phyloP scores from a whole-genome alignment of 1,139 yeast species.

The Lodderomyces metapsilosis region DNA sequence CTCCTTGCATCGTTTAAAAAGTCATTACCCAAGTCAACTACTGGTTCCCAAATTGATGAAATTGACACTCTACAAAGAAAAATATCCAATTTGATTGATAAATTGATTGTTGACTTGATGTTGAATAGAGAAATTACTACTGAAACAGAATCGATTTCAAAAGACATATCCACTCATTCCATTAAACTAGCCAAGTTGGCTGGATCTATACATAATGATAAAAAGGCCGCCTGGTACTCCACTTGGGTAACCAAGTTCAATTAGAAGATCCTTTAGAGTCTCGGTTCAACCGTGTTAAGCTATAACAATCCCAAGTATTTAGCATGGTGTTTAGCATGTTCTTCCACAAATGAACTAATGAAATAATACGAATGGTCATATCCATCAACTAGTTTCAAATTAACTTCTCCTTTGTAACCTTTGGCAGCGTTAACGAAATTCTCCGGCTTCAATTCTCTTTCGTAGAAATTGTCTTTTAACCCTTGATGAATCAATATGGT shows the following conservation, averaged over 20 bases:
- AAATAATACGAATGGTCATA: constrained; percentile 92
- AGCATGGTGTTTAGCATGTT: constrained; percentile 87
- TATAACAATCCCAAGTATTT: constrained; percentile 58
- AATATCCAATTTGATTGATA: constrained; percentile 40
- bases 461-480: constrained; percentile 69
- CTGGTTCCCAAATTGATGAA: constrained; percentile 34
- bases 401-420: constrained; percentile 59
- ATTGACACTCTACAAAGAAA: constrained; percentile 30
- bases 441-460: constrained; percentile 74
- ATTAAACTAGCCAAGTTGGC: constrained; percentile 33
- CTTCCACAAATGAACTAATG: constrained; percentile 75
- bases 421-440: constrained; percentile 64
- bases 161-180: constrained; percentile 27
- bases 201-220: constrained; percentile 34
- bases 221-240: constrained; percentile 49
- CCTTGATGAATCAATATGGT: constrained; percentile 86
- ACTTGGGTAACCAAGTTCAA: constrained; percentile 48
- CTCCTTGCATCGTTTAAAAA: constrained; percentile 54
- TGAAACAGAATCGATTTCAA: constrained; percentile 25
- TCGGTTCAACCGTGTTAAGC: constrained; percentile 15
- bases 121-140: constrained; percentile 38
- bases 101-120: constrained; percentile 48
- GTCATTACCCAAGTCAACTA: constrained; percentile 46
- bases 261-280: constrained; percentile 14
- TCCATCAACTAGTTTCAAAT: constrained; percentile 68